phyloP scores from a whole-genome alignment of 805 yeast genomes.

The Metschnikowia amazonensis region DNA sequence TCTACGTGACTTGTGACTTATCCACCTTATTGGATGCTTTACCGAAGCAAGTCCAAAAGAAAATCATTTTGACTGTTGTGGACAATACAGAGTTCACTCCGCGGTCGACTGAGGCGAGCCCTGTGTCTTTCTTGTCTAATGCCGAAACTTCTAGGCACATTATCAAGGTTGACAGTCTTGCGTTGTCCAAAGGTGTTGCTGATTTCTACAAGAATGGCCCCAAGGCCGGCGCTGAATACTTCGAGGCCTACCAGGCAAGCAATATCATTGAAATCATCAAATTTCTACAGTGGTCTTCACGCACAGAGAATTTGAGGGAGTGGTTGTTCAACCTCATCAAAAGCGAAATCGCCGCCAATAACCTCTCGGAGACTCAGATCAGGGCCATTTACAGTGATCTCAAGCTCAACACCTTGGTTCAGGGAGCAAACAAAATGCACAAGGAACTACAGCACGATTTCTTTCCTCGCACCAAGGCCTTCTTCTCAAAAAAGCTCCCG shows the following conservation, averaged over 20 bases:
- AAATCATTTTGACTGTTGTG: constrained; percentile 31
- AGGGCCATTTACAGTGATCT: constrained; percentile 20
- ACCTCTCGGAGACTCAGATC: constrained; percentile 18
- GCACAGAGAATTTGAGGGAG: constrained; percentile 21
- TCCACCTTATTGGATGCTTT: constrained; percentile 13
- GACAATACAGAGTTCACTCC: constrained; percentile 40
- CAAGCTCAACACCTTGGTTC: constrained; percentile 22
- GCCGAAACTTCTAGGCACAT: constrained; percentile 21
- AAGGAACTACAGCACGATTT: constrained; percentile 34
- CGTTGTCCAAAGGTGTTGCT: constrained; percentile 27
- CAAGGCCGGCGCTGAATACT: constrained; percentile 28
- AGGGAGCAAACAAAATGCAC: constrained; percentile 31
- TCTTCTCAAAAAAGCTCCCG: constrained; percentile 27
- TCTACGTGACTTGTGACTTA: constrained; percentile 23
- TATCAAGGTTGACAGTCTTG: constrained; percentile 30
- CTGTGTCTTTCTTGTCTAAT: constrained; percentile 19
- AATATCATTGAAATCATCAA: constrained; percentile 35
- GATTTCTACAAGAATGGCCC: constrained; percentile 29
- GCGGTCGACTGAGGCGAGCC: constrained; percentile 27
- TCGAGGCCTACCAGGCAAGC: constrained; percentile 30
- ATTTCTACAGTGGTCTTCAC: constrained; percentile 26
- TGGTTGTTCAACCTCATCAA: constrained; percentile 21
- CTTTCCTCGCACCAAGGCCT: constrained; percentile 29
- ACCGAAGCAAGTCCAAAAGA: constrained; percentile 19
- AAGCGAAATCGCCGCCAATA: constrained; percentile 12